phyloP scores from a whole-genome alignment of 805 yeast genomes.

The Yarrowia alimentaria region DNA sequence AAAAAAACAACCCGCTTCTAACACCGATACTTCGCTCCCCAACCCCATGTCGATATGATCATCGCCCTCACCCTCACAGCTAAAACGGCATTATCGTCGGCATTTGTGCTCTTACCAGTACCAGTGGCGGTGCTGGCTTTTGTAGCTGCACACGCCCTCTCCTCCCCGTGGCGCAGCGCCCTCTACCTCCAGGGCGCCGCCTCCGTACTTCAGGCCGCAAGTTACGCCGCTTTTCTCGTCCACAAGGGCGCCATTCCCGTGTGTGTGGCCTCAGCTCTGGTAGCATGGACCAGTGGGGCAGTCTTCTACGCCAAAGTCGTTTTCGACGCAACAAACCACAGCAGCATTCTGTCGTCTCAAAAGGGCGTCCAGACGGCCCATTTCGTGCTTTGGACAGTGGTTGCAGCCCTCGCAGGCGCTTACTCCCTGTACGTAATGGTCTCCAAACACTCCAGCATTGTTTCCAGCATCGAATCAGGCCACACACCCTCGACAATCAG shows the following conservation, averaged over 20 bases:
- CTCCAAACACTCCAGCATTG: neutral
- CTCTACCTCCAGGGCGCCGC: slow-evolving; percentile 12
- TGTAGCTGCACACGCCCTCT: neutral
- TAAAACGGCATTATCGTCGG: neutral
- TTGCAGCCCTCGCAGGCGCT: slow-evolving; percentile 1
- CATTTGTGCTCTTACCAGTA: slow-evolving; percentile 2
- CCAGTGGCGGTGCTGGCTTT: slow-evolving; percentile 22
- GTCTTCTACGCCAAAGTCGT: slow-evolving; percentile 15
- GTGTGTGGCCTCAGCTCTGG: neutral
- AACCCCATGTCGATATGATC: neutral
- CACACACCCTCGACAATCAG: neutral
- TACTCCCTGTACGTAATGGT: slow-evolving; percentile 2
- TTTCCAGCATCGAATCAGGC: neutral
- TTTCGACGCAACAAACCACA: too few species aligned
- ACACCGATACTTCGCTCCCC: too few species aligned
- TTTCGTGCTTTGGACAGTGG: slow-evolving; percentile 1
- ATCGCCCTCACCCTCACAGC: slow-evolving; percentile 19
- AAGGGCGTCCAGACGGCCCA: slow-evolving; percentile 3
- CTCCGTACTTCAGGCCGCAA: neutral
- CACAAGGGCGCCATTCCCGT: neutral
- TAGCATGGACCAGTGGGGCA: slow-evolving; percentile 4
- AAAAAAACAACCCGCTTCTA: too few species aligned
- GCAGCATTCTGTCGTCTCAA: too few species aligned
- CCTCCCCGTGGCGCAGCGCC: neutral
- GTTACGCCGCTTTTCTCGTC: slow-evolving; percentile 7